phyloP scores from a whole-genome alignment of 352 stramenopile species.

The Globisporangium recalcitrans region DNA sequence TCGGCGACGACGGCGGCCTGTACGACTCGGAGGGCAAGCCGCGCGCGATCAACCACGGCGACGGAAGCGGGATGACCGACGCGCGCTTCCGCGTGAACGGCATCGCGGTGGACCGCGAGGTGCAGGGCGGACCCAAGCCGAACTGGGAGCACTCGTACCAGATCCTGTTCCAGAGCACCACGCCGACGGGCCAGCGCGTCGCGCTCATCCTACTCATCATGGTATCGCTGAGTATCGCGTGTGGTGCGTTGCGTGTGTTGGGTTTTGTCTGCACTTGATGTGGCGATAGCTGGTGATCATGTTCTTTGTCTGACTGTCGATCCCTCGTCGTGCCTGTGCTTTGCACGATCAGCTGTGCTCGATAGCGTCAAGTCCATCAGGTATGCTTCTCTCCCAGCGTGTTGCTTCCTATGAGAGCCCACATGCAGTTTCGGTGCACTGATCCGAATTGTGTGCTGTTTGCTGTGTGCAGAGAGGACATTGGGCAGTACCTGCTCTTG shows the following conservation, averaged over 20 bases:
- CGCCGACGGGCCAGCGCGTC: slow-evolving; percentile 54
- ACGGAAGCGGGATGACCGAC: slow-evolving; percentile 33
- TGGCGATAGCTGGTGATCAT: too few relatives aligned
- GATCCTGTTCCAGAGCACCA: slow-evolving; percentile 69
- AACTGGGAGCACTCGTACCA: slow-evolving; percentile 71
- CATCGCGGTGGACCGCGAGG: slow-evolving; percentile 67
- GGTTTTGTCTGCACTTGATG: background rate
- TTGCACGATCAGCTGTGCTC: slow-evolving; percentile 36
- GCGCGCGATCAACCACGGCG: slow-evolving; percentile 21
- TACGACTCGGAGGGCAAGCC: slow-evolving; percentile 38
- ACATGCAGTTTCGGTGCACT: background rate
- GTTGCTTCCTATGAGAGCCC: background rate
- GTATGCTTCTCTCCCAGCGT: slow-evolving; percentile 15
- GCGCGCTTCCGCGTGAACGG: slow-evolving; percentile 65
- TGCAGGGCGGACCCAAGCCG: slow-evolving; percentile 55
- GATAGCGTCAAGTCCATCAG: slow-evolving; percentile 67
- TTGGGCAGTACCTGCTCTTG: slow-evolving; percentile 58
- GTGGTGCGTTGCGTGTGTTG: slow-evolving; percentile 26
- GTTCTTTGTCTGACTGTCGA: background rate
- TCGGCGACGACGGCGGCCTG: slow-evolving; percentile 20
- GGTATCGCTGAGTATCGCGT: slow-evolving; percentile 62
- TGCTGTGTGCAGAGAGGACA: slow-evolving; percentile 32
- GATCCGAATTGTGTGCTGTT: background rate
- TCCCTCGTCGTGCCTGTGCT: background rate
- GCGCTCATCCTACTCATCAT: slow-evolving; percentile 64